Conservation (phyloP, 805 yeast species). For the Kodamaea kakaduensis region DNA sequence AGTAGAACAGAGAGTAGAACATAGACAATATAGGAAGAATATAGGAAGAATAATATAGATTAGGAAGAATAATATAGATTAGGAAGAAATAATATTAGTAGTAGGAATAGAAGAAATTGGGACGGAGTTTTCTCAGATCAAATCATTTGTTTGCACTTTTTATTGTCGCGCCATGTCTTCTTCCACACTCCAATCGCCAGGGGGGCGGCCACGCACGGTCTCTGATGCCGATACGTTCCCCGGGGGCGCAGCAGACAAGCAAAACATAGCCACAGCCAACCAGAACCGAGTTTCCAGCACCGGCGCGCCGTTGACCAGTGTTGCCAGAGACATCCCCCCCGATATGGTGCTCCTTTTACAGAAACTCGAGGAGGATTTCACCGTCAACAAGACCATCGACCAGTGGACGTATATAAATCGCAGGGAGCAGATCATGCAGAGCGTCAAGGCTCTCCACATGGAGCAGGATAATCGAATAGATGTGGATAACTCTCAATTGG, state of each 20-base stretch:
- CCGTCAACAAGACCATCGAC: conserved; percentile 37
- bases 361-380: conserved; percentile 40
- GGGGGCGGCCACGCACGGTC: conserved; percentile 17
- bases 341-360: conserved; percentile 42
- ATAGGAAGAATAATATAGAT: no score
- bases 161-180: conserved; percentile 5
- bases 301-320: conserved; percentile 10
- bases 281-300: conserved; percentile 13
- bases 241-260: conserved; percentile 20
- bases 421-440: conserved; percentile 41
- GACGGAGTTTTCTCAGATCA: no score
- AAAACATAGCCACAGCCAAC: conserved; percentile 14
- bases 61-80: no score
- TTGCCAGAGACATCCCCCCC: conserved; percentile 39
- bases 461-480: conserved; percentile 22
- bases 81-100: no score
- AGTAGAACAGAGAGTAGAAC: no score
- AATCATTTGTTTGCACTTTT: no score
- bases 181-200: conserved; percentile 7
- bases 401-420: conserved; percentile 46
- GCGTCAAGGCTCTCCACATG: conserved; percentile 33
- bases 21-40: no score
- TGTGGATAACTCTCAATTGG: conserved; percentile 38
- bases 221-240: conserved; percentile 17
- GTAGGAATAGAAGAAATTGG: no score